Conservation (phyloP, 2,329 filamentous ascomycete species). For the Colletotrichum sp. region DNA sequence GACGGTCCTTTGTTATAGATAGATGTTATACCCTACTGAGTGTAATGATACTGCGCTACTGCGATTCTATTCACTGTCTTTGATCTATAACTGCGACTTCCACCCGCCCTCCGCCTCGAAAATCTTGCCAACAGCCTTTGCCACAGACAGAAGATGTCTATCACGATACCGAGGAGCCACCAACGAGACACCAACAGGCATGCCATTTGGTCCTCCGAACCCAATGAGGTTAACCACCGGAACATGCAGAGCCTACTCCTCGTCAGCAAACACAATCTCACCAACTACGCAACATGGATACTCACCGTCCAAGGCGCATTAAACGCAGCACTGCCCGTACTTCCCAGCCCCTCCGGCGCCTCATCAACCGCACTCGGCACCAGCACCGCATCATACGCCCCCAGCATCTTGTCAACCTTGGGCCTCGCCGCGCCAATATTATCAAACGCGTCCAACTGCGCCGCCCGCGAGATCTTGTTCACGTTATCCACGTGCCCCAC, state of each 20-base stretch:
- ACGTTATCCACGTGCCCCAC: slow-evolving; percentile 56
- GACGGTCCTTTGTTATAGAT: slow-evolving; percentile 2
- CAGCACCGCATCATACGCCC: slow-evolving; percentile 57
- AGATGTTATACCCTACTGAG: slow-evolving; percentile 9
- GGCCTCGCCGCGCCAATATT: slow-evolving; percentile 54
- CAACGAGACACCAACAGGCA: slow-evolving; percentile 66
- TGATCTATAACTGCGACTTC: slow-evolving; percentile 11
- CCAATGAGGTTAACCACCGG: slow-evolving; percentile 70
- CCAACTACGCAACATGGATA: slow-evolving; percentile 19
- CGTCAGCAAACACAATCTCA: slow-evolving; percentile 11
- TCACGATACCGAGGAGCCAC: slow-evolving; percentile 54
- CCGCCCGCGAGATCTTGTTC: slow-evolving; percentile 44
- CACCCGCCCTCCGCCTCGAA: slow-evolving; percentile 39
- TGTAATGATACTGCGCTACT: slow-evolving; percentile 3
- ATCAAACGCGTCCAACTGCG: slow-evolving; percentile 60
- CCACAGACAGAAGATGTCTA: slow-evolving; percentile 46
- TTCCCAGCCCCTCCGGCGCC: slow-evolving; percentile 55
- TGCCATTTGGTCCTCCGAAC: slow-evolving; percentile 54
- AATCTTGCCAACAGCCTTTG: slow-evolving; percentile 39
- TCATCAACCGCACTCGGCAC: slow-evolving; percentile 63
- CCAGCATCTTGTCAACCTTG: slow-evolving; percentile 52
- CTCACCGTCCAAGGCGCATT: slow-evolving; percentile 59
- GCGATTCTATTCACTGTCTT: neutral
- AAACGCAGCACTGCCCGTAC: slow-evolving; percentile 60
- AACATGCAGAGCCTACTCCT: slow-evolving; percentile 57